A percentile compares a stretch with the other conserved stretches of the same genome.
Conservation (phyloP, 1,284 basidiomycete genomes). For the Ganoderma leucocontextum region DNA sequence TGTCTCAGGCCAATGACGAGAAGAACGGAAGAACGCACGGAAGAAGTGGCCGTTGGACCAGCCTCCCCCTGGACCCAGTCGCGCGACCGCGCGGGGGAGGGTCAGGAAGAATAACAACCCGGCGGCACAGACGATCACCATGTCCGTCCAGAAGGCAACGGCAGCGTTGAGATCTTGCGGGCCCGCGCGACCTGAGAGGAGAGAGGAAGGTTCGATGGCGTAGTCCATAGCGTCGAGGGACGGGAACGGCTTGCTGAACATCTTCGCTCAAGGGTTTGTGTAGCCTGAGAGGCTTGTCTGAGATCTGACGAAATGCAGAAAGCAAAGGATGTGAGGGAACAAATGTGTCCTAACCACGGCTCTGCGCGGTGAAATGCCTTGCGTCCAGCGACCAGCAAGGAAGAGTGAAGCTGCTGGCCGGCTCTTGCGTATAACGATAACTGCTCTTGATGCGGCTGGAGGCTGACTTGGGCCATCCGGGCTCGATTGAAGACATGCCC, state of each 20-base stretch:
- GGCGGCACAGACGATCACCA: slow-evolving; percentile 18
- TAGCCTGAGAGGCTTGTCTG: neutral
- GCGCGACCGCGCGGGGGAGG: slow-evolving; percentile 4
- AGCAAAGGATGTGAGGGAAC: neutral
- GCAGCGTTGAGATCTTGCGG: slow-evolving; percentile 15
- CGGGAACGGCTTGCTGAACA: neutral
- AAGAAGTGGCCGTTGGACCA: slow-evolving; percentile 10
- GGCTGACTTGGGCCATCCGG: neutral
- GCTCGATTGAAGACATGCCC: neutral
- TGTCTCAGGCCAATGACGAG: neutral
- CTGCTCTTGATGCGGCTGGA: neutral
- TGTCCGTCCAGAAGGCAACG: slow-evolving; percentile 27
- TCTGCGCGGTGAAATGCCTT: neutral
- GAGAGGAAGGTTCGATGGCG: neutral
- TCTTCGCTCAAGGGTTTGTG: neutral
- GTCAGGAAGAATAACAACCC: slow-evolving; percentile 16
- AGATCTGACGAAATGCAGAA: neutral
- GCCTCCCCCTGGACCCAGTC: slow-evolving; percentile 2
- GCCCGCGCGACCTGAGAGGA: slow-evolving; percentile 7
- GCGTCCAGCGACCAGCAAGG: neutral
- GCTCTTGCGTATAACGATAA: neutral
- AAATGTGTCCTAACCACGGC: neutral
- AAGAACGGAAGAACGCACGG: neutral
- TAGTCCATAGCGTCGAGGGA: neutral
- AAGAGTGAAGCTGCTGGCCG: neutral